Percentiles rank a stretch among this genome's conserved stretches.
Conservation (phyloP, 1,284 basidiomycete species). For the Fomitopsis schrenkii region DNA sequence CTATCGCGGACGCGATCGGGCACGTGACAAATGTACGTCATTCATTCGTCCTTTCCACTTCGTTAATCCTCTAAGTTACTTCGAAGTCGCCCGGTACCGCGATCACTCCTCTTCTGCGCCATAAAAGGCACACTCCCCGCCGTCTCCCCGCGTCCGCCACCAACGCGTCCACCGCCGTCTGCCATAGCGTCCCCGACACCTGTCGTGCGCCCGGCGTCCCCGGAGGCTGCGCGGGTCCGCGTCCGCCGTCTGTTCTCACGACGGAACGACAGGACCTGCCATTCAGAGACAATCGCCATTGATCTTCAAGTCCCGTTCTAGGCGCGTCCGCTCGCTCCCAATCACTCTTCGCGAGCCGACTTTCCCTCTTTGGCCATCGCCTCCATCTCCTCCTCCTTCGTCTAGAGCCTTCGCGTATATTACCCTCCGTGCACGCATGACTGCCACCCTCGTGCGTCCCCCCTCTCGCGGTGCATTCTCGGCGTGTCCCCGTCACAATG, state of each 20-base stretch:
- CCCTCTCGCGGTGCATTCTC: not conserved
- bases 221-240: not conserved
- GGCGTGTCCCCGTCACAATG: not conserved
- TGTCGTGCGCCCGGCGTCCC: not conserved
- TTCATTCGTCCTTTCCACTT: not conserved
- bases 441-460: not conserved
- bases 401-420: not conserved
- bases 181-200: not conserved
- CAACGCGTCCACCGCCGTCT: not conserved
- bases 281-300: not conserved
- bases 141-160: not conserved
- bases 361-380: not conserved
- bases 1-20: not conserved
- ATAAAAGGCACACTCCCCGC: no score
- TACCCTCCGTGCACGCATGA: not conserved
- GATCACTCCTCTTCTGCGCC: not conserved
- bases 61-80: not conserved
- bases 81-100: not conserved
- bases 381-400: not conserved
- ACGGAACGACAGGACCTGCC: slow-evolving; percentile 1
- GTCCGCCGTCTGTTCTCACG: not conserved
- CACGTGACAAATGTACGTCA: not conserved
- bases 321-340: not conserved
- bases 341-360: not conserved
- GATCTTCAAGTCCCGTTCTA: not conserved